Evolutionary conservation across 306 rosid species (phyloP).

Genomic region (Canavalia ensiformis): DNA sequence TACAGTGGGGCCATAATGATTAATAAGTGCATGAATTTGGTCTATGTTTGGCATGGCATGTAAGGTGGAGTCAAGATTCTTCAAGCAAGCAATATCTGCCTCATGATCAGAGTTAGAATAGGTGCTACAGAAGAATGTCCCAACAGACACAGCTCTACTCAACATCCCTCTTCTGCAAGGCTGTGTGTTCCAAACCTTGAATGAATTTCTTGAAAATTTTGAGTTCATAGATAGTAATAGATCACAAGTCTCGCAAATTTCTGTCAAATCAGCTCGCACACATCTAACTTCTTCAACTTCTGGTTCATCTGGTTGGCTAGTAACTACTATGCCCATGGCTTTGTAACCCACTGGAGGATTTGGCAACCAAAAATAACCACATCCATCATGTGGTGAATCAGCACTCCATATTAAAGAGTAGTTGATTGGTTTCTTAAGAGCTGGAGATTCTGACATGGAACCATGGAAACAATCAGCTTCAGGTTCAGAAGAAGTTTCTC

Average conservation of each 20-base stretch:
- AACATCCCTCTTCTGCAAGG: constrained; percentile 25
- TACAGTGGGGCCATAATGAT: constrained; percentile 24
- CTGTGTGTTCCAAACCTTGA: constrained; percentile 29
- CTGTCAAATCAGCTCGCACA: constrained; percentile 8
- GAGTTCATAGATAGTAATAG: constrained; percentile 9
- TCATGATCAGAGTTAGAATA: neutral
- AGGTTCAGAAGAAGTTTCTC: neutral
- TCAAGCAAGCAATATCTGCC: constrained; percentile 29
- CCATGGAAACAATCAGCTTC: neutral
- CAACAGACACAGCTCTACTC: constrained; percentile 21
- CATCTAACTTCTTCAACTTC: constrained; percentile 24
- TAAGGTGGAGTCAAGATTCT: constrained; percentile 31
- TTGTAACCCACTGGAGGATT: constrained; percentile 31
- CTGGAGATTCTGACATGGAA: neutral
- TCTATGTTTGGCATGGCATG: constrained; percentile 33
- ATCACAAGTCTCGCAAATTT: neutral
- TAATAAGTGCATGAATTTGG: constrained; percentile 16
- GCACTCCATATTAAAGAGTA: constrained; percentile 29
- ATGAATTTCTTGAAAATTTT: constrained; percentile 2
- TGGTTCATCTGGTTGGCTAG: constrained; percentile 3
- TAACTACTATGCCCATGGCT: constrained; percentile 20
- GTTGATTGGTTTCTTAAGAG: constrained; percentile 28
- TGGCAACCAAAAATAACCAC: constrained; percentile 34
- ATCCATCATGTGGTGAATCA: constrained; percentile 28
- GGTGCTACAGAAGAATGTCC: constrained; percentile 32